Evolutionary conservation across 768 basidiomycete species (phyloP).

Genomic region (Cyathus striatus): DNA sequence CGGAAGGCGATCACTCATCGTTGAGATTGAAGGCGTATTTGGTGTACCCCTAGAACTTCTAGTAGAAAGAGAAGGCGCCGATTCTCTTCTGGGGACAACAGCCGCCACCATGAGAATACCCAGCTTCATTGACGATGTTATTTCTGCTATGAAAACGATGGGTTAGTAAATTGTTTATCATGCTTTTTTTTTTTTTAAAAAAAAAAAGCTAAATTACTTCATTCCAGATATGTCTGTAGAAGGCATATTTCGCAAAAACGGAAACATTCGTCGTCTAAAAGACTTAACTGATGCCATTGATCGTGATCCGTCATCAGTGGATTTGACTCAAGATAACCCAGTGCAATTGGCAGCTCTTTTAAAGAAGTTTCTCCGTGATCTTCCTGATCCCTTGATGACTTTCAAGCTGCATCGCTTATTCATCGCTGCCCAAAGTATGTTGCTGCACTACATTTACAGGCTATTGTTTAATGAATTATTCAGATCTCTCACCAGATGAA

Average conservation of each 20-base stretch:
- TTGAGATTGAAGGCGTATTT: constrained; percentile 81
- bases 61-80: constrained; percentile 93
- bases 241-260: constrained; percentile 97
- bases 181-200: constrained; percentile 5
- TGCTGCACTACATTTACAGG: background rate
- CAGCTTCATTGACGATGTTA: constrained; percentile 96
- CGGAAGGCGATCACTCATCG: constrained; percentile 9
- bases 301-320: constrained; percentile 88
- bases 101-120: constrained; percentile 83
- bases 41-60: constrained; percentile 88
- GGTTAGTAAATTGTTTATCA: too few relatives aligned
- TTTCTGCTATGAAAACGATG: constrained; percentile 99
- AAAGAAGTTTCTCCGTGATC: constrained; percentile 94
- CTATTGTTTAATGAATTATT: constrained; percentile 6
- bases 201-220: constrained; percentile 4
- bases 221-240: constrained; percentile 93
- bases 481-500: constrained; percentile 67
- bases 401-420: constrained; percentile 89
- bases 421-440: constrained; percentile 84
- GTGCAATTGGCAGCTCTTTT: constrained; percentile 95
- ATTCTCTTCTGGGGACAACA: constrained; percentile 88
- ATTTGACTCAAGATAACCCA: constrained; percentile 90
- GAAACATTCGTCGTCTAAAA: constrained; percentile 91
- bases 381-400: constrained; percentile 95
- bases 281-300: constrained; percentile 91